Evolutionary conservation across 2,329 filamentous ascomycete genomes (phyloP).

Genomic region (Aspergillus sergii): DNA sequence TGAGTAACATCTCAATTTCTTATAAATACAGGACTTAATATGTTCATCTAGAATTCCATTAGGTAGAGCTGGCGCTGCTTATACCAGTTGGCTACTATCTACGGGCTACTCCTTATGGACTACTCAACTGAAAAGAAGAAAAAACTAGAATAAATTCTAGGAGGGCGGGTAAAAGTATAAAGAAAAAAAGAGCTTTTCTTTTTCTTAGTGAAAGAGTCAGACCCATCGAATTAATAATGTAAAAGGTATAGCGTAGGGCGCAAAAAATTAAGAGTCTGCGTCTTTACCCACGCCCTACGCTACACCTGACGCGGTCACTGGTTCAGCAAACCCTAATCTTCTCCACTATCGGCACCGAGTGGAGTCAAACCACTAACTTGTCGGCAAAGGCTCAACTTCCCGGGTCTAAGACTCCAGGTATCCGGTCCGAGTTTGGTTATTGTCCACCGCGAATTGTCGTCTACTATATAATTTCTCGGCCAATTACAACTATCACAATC

Average conservation of each 20-base stretch:
- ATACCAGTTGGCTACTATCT: not conserved
- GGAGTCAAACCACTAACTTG: not conserved
- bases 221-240: not conserved
- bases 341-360: not conserved
- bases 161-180: not conserved
- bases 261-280: not conserved
- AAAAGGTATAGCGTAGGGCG: slow-evolving; percentile 1
- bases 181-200: not conserved
- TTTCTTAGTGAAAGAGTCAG: not conserved
- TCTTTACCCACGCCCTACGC: not conserved
- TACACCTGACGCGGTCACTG: not conserved
- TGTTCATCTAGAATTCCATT: not conserved
- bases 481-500: not conserved
- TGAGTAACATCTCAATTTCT: not conserved
- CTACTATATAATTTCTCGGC: not conserved
- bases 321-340: not conserved
- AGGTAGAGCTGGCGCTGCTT: no score
- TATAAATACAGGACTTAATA: not conserved
- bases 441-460: not conserved
- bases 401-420: not conserved
- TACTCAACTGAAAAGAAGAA: not conserved
- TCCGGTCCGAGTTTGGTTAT: not conserved
- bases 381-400: not conserved
- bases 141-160: no score
- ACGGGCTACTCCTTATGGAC: not conserved